These are phyloP conservation scores for Scedosporium aurantiacum DNA, from an alignment of 2,329 filamentous ascomycete species.

Conservation along the genomic window DNA sequence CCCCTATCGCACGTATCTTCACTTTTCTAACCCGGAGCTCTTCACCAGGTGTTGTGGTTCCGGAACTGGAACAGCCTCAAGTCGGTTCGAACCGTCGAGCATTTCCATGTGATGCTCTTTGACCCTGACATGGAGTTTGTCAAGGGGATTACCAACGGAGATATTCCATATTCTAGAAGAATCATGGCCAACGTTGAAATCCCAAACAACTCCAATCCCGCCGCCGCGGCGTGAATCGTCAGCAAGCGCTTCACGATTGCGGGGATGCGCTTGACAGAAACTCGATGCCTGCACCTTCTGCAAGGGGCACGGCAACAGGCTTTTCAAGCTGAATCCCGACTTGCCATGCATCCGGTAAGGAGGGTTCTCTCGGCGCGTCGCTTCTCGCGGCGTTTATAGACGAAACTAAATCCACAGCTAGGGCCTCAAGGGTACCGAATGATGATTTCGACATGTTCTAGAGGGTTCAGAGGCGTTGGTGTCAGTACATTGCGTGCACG, in stretches of 20 bases:
- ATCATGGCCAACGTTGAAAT: neutral
- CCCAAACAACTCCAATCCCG: neutral
- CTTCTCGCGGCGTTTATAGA: conserved; percentile 6
- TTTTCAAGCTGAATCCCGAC: conserved; percentile 57
- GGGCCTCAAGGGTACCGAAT: conserved; percentile 53
- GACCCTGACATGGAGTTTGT: conserved; percentile 63
- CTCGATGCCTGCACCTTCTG: conserved; percentile 60
- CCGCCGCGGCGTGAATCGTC: neutral
- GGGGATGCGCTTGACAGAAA: neutral
- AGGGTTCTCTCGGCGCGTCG: neutral
- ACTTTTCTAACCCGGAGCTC: conserved; percentile 6
- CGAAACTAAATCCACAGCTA: conserved; percentile 33
- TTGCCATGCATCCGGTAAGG: conserved; percentile 26
- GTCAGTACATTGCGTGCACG: neutral
- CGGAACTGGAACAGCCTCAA: conserved; percentile 76
- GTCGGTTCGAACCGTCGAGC: conserved; percentile 77
- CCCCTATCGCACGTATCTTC: neutral
- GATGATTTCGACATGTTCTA: conserved; percentile 44
- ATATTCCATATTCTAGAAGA: conserved; percentile 53
- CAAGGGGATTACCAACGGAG: conserved; percentile 58
- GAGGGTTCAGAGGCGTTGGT: neutral
- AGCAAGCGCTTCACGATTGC: neutral
- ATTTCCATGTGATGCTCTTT: conserved; percentile 90
- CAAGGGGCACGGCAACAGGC: conserved; percentile 61
- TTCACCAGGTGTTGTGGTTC: conserved; percentile 31